Conservation (phyloP, 139 green algal genomes). For the Coelastrella sp. region DNA sequence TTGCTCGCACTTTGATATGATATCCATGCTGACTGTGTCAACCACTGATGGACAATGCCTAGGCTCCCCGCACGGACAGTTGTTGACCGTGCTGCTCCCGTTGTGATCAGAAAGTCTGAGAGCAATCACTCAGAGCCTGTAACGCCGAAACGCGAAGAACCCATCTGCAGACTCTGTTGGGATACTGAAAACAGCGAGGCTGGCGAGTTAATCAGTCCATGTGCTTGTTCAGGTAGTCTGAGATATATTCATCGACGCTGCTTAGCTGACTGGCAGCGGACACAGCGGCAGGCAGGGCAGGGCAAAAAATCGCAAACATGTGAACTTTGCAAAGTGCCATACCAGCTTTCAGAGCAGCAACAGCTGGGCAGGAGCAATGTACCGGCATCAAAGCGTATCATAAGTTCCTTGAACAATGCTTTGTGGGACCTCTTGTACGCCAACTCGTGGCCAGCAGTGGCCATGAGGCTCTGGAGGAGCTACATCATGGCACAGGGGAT, state of each 20-base stretch:
- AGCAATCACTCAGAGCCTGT: not conserved
- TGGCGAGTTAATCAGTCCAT: slow-evolving; percentile 36
- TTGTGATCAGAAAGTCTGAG: not conserved
- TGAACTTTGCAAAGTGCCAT: slow-evolving; percentile 49
- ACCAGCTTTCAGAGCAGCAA: slow-evolving; percentile 10
- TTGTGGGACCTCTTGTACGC: slow-evolving; percentile 14
- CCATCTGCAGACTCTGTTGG: slow-evolving; percentile 47
- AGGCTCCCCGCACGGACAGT: not conserved
- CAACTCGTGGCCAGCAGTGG: slow-evolving; percentile 21
- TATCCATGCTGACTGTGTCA: too few species aligned
- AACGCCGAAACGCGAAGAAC: slow-evolving; percentile 17
- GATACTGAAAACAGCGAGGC: slow-evolving; percentile 14
- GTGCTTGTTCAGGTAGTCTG: slow-evolving; percentile 36
- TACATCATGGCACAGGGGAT: slow-evolving; percentile 43
- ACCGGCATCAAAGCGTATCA: not conserved
- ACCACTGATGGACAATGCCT: slow-evolving; percentile 7
- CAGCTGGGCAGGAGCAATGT: not conserved
- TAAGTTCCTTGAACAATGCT: not conserved
- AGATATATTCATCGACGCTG: slow-evolving; percentile 44
- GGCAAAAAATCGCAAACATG: slow-evolving; percentile 15
- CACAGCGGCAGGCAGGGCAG: slow-evolving; percentile 23
- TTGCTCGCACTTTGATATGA: too few species aligned
- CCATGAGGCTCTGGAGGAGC: slow-evolving; percentile 26
- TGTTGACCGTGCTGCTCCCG: not conserved
- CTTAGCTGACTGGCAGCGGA: slow-evolving; percentile 48